Evolutionary conservation across 306 rosid species (phyloP).

Genomic region (Ammopiptanthus mongolicus): DNA sequence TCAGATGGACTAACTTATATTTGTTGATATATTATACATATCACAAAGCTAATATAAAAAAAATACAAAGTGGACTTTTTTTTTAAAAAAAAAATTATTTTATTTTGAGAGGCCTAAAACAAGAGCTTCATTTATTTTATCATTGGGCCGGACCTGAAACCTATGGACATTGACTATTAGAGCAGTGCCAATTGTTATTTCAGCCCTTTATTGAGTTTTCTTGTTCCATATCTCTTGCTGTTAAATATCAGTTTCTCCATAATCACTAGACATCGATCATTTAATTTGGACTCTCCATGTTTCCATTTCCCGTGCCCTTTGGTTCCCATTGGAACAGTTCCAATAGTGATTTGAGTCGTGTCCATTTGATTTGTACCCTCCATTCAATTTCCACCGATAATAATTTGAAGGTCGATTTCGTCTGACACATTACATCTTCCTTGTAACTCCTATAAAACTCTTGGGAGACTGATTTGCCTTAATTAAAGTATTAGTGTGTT

Average conservation of each 20-base stretch:
- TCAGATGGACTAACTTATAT: no score
- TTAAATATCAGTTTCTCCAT: not conserved
- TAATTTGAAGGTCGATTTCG: not conserved
- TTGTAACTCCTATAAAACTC: no score
- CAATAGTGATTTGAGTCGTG: not conserved
- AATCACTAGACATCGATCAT: not conserved
- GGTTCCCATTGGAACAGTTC: not conserved
- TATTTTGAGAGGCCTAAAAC: no score
- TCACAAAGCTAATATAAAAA: no score
- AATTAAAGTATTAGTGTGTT: not conserved
- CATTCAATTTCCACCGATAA: conserved; percentile 11
- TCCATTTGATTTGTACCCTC: not conserved
- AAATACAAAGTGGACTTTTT: no score
- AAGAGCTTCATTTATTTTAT: no score
- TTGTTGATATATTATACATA: no score
- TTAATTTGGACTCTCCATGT: not conserved
- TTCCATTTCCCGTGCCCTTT: not conserved
- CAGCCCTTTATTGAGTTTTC: conserved; percentile 1
- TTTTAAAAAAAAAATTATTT: no score
- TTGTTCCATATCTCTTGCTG: not conserved
- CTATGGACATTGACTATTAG: not conserved
- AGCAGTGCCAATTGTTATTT: not conserved
- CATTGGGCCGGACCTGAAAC: no score
- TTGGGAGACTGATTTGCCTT: not conserved
- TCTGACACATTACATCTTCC: not conserved